Conservation (phyloP, 2,329 filamentous ascomycete species). For the Fusarium pseudograminearum region DNA sequence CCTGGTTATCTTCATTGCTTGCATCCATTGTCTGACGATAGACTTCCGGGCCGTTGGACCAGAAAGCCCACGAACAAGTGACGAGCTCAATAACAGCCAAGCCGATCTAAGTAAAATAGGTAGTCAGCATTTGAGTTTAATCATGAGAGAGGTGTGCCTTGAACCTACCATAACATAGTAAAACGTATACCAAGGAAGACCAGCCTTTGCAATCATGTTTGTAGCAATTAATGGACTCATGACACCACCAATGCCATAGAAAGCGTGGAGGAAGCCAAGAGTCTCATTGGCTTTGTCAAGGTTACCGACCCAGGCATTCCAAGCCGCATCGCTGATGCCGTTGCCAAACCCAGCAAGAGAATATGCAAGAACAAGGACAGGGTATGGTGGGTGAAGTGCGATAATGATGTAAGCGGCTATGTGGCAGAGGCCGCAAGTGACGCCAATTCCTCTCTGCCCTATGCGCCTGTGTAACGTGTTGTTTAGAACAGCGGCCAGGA, state of each 20-base stretch:
- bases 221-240: slow-evolving; percentile 78
- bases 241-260: slow-evolving; percentile 76
- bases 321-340: slow-evolving; percentile 69
- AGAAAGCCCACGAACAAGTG: slow-evolving; percentile 68
- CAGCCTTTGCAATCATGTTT: slow-evolving; percentile 72
- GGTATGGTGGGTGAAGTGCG: slow-evolving; percentile 74
- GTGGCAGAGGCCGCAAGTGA: slow-evolving; percentile 70
- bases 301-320: slow-evolving; percentile 70
- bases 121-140: slow-evolving; percentile 54
- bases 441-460: slow-evolving; percentile 66
- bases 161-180: slow-evolving; percentile 78
- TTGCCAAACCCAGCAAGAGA: slow-evolving; percentile 78
- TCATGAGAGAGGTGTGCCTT: slow-evolving; percentile 55
- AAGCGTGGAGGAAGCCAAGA: slow-evolving; percentile 75
- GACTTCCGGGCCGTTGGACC: slow-evolving; percentile 65
- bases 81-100: slow-evolving; percentile 35
- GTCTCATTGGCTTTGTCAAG: slow-evolving; percentile 78
- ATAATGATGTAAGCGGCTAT: slow-evolving; percentile 73
- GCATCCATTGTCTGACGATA: slow-evolving; percentile 60
- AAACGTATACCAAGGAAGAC: slow-evolving; percentile 75
- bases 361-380: slow-evolving; percentile 73
- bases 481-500: slow-evolving; percentile 70
- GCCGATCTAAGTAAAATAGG: slow-evolving; percentile 13
- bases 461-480: slow-evolving; percentile 56
- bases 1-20: slow-evolving; percentile 42